phyloP scores from a whole-genome alignment of 2,329 filamentous ascomycete genomes.

The Amylocarpus encephaloides region DNA sequence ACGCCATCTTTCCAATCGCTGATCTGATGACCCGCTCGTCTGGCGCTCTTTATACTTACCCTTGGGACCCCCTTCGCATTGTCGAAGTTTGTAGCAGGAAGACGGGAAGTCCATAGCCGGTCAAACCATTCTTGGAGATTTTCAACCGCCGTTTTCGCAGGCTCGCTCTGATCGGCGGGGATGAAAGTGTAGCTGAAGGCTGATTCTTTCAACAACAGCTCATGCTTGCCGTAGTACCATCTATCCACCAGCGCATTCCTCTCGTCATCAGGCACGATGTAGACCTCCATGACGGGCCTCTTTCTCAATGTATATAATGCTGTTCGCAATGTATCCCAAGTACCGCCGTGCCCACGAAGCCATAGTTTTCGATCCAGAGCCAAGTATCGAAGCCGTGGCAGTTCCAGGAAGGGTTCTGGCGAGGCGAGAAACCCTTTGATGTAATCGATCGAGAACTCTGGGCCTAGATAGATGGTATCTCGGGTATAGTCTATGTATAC shows the following conservation, averaged over 20 bases:
- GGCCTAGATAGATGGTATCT: slow-evolving; percentile 22
- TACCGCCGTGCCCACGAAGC: slow-evolving; percentile 1
- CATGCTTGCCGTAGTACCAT: slow-evolving; percentile 18
- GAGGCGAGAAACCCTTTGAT: slow-evolving; percentile 13
- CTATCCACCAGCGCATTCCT: slow-evolving; percentile 10
- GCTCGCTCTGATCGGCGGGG: slow-evolving; percentile 1
- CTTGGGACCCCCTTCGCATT: slow-evolving; percentile 2
- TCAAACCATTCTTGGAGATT: slow-evolving; percentile 16
- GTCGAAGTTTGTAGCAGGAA: neutral
- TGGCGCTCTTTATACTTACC: slow-evolving; percentile 16
- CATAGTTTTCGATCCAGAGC: slow-evolving; percentile 17
- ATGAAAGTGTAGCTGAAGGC: slow-evolving; percentile 10
- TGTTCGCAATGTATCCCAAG: slow-evolving; percentile 10
- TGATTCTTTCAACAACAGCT: slow-evolving; percentile 10
- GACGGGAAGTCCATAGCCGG: slow-evolving; percentile 7
- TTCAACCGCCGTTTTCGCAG: slow-evolving; percentile 10
- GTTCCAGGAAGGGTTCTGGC: slow-evolving; percentile 6
- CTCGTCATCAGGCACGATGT: slow-evolving; percentile 20
- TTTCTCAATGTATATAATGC: slow-evolving; percentile 12
- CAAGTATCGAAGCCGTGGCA: slow-evolving; percentile 13
- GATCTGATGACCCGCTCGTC: slow-evolving; percentile 12
- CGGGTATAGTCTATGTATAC: slow-evolving; percentile 14
- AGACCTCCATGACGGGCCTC: slow-evolving; percentile 13
- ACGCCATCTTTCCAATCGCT: slow-evolving; percentile 13
- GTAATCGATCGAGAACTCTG: slow-evolving; percentile 15